Percentiles rank a stretch among this genome's conserved stretches.
Conservation (phyloP, 75 land plant species). For the Picea glauca region DNA sequence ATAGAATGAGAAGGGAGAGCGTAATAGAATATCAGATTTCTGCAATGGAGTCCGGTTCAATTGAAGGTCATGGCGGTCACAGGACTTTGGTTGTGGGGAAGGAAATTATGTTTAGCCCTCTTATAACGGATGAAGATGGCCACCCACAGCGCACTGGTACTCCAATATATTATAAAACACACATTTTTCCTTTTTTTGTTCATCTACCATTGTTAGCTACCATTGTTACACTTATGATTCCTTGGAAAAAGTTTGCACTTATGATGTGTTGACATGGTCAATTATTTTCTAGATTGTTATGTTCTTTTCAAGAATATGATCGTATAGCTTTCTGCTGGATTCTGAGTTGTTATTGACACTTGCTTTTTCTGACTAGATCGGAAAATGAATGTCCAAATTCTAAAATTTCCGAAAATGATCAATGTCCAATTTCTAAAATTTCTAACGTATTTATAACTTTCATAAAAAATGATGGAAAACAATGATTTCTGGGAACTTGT, state of each 20-base stretch:
- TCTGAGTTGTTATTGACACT: neutral
- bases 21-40: neutral
- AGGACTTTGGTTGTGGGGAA: neutral
- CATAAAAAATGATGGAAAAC: too few species aligned
- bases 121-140: constrained; percentile 2
- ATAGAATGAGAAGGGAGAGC: neutral
- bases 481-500: too few species aligned
- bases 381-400: neutral
- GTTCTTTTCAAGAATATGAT: too few species aligned
- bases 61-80: neutral
- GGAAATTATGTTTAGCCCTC: constrained; percentile 1
- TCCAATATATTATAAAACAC: neutral
- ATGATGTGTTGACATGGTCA: too few species aligned
- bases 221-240: too few species aligned
- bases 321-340: too few species aligned
- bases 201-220: too few species aligned
- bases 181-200: neutral
- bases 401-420: neutral
- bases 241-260: too few species aligned
- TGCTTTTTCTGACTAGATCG: too few species aligned
- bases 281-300: too few species aligned
- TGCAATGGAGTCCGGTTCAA: neutral
- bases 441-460: too few species aligned
- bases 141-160: constrained; percentile 7
- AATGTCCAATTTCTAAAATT: too few species aligned